Conservation (phyloP, 2,329 filamentous ascomycete genomes). For the Colletotrichum sp. region DNA sequence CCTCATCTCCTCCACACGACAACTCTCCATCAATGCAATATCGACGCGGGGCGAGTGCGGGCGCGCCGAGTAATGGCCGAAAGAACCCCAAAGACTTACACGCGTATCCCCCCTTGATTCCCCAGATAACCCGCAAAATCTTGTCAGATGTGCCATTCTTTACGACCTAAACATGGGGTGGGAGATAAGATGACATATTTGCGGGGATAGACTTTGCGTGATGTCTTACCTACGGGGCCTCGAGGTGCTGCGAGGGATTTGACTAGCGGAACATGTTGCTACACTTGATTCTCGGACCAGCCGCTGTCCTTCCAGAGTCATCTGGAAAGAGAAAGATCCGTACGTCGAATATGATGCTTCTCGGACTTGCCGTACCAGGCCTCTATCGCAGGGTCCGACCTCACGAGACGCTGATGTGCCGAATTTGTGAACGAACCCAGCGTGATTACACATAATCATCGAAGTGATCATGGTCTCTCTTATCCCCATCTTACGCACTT, state of each 20-base stretch:
- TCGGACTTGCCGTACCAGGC: not conserved
- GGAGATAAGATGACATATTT: not conserved
- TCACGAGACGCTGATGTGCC: not conserved
- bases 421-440: rapidly evolving
- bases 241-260: not conserved
- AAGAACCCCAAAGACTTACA: not conserved
- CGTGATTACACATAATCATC: not conserved
- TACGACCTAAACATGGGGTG: not conserved
- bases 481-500: not conserved
- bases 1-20: not conserved
- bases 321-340: not conserved
- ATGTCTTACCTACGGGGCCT: not conserved
- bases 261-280: not conserved
- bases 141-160: not conserved
- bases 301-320: not conserved
- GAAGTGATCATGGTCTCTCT: not conserved
- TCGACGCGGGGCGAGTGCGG: not conserved
- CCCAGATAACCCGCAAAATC: not conserved
- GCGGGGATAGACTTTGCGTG: not conserved
- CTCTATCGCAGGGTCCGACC: not conserved
- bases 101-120: not conserved
- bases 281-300: not conserved
- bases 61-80: not conserved
- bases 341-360: not conserved
- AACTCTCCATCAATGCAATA: not conserved